These are phyloP conservation scores for Candida ulmi DNA, from an alignment of 805 yeast species.

Conservation along the genomic window DNA sequence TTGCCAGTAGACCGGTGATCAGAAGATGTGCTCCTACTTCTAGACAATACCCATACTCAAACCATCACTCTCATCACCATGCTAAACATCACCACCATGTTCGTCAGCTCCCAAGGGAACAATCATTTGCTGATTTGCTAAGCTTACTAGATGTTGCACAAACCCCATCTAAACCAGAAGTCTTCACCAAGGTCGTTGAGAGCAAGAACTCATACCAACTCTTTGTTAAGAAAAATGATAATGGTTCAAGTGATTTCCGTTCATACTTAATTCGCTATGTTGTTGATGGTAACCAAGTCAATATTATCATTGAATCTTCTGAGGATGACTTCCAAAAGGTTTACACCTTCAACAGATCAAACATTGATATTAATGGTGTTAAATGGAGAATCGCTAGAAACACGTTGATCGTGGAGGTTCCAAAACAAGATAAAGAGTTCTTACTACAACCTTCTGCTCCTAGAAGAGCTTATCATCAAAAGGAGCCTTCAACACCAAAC, in stretches of 20 bases:
- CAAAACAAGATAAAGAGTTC: conserved; percentile 5
- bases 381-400: conserved; percentile 11
- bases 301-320: conserved; percentile 10
- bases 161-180: conserved; percentile 2
- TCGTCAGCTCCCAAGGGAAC: not conserved
- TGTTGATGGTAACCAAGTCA: conserved; percentile 3
- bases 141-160: conserved; percentile 2
- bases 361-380: conserved; percentile 10
- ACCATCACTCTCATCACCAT: not conserved
- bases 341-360: conserved; percentile 9
- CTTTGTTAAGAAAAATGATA: conserved; percentile 10
- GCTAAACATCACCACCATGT: not conserved
- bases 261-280: conserved; percentile 14
- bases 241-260: conserved; percentile 9
- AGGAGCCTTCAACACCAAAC: not conserved
- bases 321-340: conserved; percentile 13
- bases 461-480: too few species aligned
- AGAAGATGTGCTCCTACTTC: not conserved
- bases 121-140: conserved; percentile 4
- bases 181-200: conserved; percentile 5
- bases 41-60: too few species aligned
- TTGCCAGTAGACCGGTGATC: not conserved
- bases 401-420: conserved; percentile 12
- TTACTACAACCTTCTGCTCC: not conserved
- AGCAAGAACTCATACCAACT: conserved; percentile 6